Percentiles rank a stretch among this genome's conserved stretches.
phyloP scores from a whole-genome alignment of 768 basidiomycete genomes.

The Mycena vitilis region DNA sequence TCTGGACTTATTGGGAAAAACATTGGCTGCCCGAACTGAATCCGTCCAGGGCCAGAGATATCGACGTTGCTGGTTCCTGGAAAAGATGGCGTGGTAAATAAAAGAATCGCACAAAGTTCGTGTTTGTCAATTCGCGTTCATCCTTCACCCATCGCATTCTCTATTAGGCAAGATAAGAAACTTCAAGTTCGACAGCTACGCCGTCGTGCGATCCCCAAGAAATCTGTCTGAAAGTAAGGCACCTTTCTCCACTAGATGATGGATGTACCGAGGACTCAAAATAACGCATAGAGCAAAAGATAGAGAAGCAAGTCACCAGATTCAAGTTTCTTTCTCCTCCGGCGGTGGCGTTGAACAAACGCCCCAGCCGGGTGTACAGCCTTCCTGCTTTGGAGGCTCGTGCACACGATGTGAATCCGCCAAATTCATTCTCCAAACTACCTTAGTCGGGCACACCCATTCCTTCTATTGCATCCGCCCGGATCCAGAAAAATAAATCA shows the following conservation, averaged over 20 bases:
- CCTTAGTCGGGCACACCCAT: constrained; percentile 4
- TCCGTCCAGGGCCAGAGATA: constrained; percentile 39
- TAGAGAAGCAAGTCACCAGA: constrained; percentile 21
- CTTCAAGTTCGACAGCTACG: constrained; percentile 25
- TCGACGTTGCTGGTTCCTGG: constrained; percentile 24
- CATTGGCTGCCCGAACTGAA: constrained; percentile 66
- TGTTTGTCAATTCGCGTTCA: not conserved
- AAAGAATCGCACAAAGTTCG: constrained; percentile 30
- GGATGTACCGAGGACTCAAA: not conserved
- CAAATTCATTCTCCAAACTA: constrained; percentile 22
- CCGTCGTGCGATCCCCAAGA: constrained; percentile 27
- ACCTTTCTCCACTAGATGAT: not conserved
- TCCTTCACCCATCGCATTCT: too few relatives aligned
- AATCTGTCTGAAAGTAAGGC: constrained; percentile 28
- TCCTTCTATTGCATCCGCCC: not conserved
- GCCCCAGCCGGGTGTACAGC: constrained; percentile 19
- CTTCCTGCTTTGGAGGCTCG: not conserved
- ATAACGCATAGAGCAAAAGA: constrained; percentile 14
- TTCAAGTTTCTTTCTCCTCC: constrained; percentile 21
- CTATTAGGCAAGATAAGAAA: constrained; percentile 18
- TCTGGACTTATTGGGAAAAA: constrained; percentile 78
- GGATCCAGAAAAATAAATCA: not conserved
- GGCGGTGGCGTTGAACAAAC: not conserved
- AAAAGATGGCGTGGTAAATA: constrained; percentile 25
- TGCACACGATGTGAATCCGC: not conserved